phyloP scores from a whole-genome alignment of 176 grass and related monocot species.

The Oryza officinalis region DNA sequence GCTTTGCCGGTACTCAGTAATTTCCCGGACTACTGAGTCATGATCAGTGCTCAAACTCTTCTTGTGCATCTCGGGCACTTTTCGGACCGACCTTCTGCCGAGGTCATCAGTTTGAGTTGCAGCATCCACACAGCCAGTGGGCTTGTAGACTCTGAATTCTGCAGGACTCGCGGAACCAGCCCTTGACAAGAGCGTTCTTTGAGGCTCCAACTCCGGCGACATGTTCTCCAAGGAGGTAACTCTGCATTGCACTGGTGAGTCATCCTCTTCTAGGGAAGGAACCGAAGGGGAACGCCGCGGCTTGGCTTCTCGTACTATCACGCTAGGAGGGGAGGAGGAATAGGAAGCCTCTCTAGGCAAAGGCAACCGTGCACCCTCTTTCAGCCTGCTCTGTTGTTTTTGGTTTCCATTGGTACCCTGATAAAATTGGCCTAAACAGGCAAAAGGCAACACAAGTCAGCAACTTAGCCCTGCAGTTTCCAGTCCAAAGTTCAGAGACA shows the following conservation, averaged over 20 bases:
- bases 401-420: conserved; percentile 48
- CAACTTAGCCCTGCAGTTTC: conserved; percentile 7
- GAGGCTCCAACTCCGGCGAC: conserved; percentile 38
- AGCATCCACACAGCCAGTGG: conserved; percentile 57
- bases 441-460: neutral
- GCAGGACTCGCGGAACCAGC: conserved; percentile 30
- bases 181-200: conserved; percentile 33
- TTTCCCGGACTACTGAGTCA: conserved; percentile 38
- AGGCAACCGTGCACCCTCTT: conserved; percentile 41
- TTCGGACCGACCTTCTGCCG: conserved; percentile 11
- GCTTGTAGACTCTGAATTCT: conserved; percentile 56
- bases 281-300: conserved; percentile 37
- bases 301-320: conserved; percentile 55
- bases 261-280: conserved; percentile 48
- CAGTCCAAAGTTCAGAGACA: conserved; percentile 6
- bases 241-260: conserved; percentile 45
- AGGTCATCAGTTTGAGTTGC: conserved; percentile 85
- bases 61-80: conserved; percentile 32
- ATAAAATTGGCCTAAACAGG: conserved; percentile 48
- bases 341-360: conserved; percentile 51
- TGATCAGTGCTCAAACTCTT: conserved; percentile 50
- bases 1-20: conserved; percentile 33
- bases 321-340: conserved; percentile 60
- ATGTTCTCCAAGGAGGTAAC: conserved; percentile 22
- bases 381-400: conserved; percentile 54